Evolutionary conservation across 78 protist genomes (phyloP).

Genomic region (Dictyostelium citrinum): DNA sequence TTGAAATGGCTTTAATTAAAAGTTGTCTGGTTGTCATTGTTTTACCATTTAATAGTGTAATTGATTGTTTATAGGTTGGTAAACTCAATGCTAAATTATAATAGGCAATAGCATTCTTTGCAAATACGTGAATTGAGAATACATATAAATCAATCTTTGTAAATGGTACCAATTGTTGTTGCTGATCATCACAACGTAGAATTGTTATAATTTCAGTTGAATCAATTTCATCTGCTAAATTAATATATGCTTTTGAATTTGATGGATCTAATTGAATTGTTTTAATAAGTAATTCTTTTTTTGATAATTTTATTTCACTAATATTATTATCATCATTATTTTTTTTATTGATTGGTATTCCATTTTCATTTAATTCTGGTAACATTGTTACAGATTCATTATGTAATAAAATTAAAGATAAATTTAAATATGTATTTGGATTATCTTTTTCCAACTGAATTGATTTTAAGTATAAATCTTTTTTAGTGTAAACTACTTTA

Average conservation of each 20-base stretch:
- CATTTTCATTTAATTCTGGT: neutral
- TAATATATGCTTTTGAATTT: neutral
- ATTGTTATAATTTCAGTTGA: neutral
- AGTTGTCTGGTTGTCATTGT: neutral
- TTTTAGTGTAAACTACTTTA: neutral
- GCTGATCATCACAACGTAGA: neutral
- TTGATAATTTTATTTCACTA: neutral
- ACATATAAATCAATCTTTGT: neutral
- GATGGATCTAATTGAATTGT: neutral
- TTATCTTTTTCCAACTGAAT: neutral
- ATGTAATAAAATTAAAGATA: neutral
- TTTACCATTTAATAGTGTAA: neutral
- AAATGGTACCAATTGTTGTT: neutral
- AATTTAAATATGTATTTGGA: neutral
- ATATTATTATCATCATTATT: neutral
- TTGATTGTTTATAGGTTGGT: neutral
- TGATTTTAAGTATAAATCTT: neutral
- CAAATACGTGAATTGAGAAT: neutral
- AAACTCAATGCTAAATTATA: neutral
- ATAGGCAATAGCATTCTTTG: neutral
- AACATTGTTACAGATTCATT: neutral
- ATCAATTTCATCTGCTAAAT: conserved; percentile 1
- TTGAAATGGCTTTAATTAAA: neutral
- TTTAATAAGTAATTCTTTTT: neutral
- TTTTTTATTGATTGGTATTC: too few species aligned